These are phyloP conservation scores for Xanthoconium purpureum DNA, from an alignment of 768 basidiomycete species.

Conservation along the genomic window DNA sequence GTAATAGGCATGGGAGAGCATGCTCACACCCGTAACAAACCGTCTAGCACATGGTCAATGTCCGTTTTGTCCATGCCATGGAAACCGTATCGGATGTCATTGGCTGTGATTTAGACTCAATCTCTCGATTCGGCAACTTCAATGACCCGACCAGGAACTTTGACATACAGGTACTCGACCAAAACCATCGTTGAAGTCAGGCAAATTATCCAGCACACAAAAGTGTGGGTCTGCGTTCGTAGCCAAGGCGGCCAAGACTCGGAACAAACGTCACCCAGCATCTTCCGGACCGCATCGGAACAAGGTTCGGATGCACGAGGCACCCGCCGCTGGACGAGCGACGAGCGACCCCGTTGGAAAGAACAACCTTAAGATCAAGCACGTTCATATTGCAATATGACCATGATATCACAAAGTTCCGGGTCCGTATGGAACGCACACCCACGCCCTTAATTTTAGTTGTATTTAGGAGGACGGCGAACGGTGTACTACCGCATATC, in stretches of 20 bases:
- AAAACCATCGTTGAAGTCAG: background rate
- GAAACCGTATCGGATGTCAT: no score
- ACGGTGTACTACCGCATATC: no score
- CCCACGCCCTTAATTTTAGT: background rate
- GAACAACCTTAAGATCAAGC: no score
- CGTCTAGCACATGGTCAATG: constrained; percentile 11
- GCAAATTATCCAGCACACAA: background rate
- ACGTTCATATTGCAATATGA: no score
- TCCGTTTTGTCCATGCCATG: background rate
- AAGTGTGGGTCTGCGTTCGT: background rate
- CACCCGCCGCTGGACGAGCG: constrained; percentile 8
- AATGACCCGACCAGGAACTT: background rate
- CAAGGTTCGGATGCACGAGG: constrained; percentile 10
- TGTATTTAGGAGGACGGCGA: background rate
- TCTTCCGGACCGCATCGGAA: constrained; percentile 12
- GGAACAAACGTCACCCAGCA: background rate
- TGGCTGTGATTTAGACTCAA: background rate
- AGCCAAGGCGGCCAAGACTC: background rate
- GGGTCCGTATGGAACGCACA: background rate
- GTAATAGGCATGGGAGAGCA: background rate
- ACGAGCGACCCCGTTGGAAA: background rate
- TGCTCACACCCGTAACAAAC: background rate
- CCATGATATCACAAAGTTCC: constrained; percentile 8
- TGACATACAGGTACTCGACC: background rate
- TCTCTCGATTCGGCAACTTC: background rate